phyloP scores from a whole-genome alignment of 257 asterid species.

The Solanum piurae region DNA sequence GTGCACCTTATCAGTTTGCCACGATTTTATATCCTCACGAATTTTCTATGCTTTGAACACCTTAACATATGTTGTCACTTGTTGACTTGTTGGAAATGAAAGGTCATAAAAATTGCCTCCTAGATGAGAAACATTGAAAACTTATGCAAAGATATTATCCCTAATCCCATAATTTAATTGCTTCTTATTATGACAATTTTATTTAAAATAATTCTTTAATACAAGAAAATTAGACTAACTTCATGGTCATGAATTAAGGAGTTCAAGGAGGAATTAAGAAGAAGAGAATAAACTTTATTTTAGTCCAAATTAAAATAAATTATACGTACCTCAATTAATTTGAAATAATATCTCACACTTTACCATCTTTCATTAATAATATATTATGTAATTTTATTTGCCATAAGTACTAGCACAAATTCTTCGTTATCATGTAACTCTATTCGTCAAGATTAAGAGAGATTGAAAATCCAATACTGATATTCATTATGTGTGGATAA shows the following conservation, averaged over 20 bases:
- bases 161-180: not conserved
- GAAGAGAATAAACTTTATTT: not conserved
- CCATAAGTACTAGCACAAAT: too few relatives aligned
- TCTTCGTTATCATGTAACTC: not conserved
- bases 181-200: not conserved
- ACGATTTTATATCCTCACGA: not conserved
- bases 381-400: too few relatives aligned
- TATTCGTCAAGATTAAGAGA: not conserved
- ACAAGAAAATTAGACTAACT: not conserved
- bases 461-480: not conserved
- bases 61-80: not conserved
- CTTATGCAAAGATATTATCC: not conserved
- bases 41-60: not conserved
- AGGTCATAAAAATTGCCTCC: not conserved
- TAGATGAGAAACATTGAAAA: not conserved
- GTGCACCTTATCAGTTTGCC: not conserved
- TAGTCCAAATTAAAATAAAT: not conserved
- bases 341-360: too few relatives aligned
- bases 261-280: not conserved
- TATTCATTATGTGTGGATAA: not conserved
- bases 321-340: not conserved
- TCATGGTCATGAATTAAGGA: not conserved
- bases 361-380: too few relatives aligned
- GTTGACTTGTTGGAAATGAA: not conserved
- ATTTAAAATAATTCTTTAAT: not conserved